Evolutionary conservation across 805 yeast genomes (phyloP).

Genomic region (Maudiozyma turicensis): DNA sequence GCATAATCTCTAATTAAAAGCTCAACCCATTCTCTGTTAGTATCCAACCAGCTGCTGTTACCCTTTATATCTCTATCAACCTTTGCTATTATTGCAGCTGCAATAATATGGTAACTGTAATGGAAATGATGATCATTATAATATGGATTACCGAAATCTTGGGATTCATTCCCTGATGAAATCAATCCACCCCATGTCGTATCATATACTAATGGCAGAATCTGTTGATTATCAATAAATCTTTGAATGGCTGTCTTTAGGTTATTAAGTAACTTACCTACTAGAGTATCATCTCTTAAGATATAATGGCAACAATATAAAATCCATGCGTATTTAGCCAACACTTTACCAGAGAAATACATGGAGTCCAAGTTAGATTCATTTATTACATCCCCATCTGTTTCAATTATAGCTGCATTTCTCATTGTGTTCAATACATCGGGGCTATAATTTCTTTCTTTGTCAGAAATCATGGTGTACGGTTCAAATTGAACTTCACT

Average conservation of each 20-base stretch:
- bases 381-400: constrained; percentile 18
- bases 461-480: constrained; percentile 28
- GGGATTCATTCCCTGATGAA: constrained; percentile 49
- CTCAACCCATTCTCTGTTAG: constrained; percentile 43
- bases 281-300: constrained; percentile 43
- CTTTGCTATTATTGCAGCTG: constrained; percentile 53
- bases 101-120: constrained; percentile 64
- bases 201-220: constrained; percentile 69
- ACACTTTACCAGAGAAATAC: constrained; percentile 80
- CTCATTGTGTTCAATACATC: constrained; percentile 25
- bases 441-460: constrained; percentile 20
- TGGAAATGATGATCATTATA: constrained; percentile 74
- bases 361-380: constrained; percentile 63
- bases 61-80: constrained; percentile 35
- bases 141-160: constrained; percentile 65
- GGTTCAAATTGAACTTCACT: constrained; percentile 39
- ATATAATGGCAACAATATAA: constrained; percentile 63
- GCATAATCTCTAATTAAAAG: constrained; percentile 59
- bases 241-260: constrained; percentile 60
- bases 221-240: constrained; percentile 62
- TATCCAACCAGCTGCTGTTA: constrained; percentile 36
- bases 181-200: constrained; percentile 68
- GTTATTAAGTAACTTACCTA: constrained; percentile 42
- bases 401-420: constrained; percentile 30
- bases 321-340: constrained; percentile 86